Conservation (phyloP, 2,329 filamentous ascomycete genomes). For the Aspergillus puulaauensis region DNA sequence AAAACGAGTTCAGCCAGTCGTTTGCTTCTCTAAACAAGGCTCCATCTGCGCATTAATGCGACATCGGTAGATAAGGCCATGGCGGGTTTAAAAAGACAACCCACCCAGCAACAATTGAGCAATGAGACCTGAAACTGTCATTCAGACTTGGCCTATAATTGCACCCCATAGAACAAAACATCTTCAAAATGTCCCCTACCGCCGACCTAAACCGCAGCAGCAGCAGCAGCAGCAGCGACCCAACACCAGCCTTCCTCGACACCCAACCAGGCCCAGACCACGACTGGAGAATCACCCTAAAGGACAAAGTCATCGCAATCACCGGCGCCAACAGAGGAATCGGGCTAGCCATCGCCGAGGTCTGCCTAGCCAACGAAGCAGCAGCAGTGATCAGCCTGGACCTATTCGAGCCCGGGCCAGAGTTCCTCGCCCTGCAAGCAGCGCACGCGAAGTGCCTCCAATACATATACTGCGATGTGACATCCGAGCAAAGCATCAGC, state of each 20-base stretch:
- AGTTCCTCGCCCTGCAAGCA: conserved; percentile 38
- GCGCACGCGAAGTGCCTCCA: conserved; percentile 41
- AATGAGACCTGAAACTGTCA: too few species aligned
- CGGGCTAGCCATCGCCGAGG: conserved; percentile 47
- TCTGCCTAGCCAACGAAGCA: conserved; percentile 47
- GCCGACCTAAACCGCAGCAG: too few species aligned
- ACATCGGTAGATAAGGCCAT: too few species aligned
- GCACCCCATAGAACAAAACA: too few species aligned
- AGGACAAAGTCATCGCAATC: conserved; percentile 27
- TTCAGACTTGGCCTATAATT: too few species aligned
- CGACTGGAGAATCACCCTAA: conserved; percentile 45
- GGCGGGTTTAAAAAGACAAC: too few species aligned
- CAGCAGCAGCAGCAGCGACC: not conserved
- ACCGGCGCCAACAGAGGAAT: conserved; percentile 39
- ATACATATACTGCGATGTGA: conserved; percentile 49
- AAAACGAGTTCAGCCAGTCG: not conserved
- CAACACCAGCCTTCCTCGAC: conserved; percentile 28
- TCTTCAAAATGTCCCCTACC: too few species aligned
- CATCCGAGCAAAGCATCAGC: conserved; percentile 41
- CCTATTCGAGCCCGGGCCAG: conserved; percentile 33
- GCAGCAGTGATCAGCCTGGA: conserved; percentile 42
- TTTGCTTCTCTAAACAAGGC: not conserved
- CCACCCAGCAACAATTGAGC: too few species aligned
- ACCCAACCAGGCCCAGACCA: conserved; percentile 42
- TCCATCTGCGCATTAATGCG: too few species aligned